These are phyloP conservation scores for Panicum miliaceum DNA, from an alignment of 176 grass and related monocot genomes.

Conservation along the genomic window DNA sequence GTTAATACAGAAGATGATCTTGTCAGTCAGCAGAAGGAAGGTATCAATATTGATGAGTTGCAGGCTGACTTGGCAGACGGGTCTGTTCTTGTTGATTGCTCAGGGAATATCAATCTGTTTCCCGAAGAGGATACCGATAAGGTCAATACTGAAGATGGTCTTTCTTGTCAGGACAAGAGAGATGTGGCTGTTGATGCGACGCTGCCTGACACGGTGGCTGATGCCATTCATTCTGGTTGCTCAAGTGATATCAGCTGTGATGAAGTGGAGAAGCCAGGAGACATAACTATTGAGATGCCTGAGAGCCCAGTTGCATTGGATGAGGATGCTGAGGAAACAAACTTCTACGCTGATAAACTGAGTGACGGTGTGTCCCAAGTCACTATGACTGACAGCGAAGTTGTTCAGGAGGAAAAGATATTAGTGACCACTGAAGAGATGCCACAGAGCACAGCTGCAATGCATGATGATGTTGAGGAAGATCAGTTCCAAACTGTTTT, in stretches of 20 bases:
- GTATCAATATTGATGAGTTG: neutral
- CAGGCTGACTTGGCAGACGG: neutral
- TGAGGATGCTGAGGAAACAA: neutral
- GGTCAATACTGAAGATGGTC: neutral
- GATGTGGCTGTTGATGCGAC: neutral
- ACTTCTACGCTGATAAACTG: neutral
- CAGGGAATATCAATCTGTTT: neutral
- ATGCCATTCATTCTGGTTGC: neutral
- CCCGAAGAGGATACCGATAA: neutral
- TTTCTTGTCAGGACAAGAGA: neutral
- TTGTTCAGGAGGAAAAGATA: neutral
- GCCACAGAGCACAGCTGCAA: neutral
- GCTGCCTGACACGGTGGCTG: neutral
- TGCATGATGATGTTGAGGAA: neutral
- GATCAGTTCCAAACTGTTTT: neutral
- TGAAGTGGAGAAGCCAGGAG: neutral
- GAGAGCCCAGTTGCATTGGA: neutral
- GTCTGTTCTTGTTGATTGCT: neutral
- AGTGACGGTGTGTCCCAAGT: neutral
- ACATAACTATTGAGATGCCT: neutral
- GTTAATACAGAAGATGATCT: neutral
- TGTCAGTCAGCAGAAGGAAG: slow-evolving; percentile 16
- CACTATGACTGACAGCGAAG: neutral
- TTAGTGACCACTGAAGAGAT: neutral
- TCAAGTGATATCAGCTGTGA: neutral